These are phyloP conservation scores for Echites panduratus DNA, from an alignment of 257 asterid species.

Conservation along the genomic window DNA sequence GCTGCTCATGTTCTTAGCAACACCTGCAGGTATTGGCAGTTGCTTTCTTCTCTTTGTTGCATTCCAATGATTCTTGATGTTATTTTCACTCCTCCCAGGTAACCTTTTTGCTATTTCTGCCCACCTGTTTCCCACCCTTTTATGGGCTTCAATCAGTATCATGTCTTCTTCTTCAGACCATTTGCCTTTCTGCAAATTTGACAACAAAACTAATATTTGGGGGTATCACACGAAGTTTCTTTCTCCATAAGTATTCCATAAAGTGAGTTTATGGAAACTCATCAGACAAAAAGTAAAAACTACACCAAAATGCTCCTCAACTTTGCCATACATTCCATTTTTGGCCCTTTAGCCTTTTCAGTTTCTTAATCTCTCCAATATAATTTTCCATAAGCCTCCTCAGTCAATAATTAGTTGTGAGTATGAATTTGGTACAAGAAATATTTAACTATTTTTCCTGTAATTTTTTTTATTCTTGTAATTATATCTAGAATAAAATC, in stretches of 20 bases:
- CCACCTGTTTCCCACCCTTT: conserved; percentile 50
- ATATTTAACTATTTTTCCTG: too few species aligned
- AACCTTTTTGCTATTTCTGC: conserved; percentile 52
- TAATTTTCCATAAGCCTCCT: background rate
- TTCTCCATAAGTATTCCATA: too few species aligned
- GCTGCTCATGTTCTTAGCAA: background rate
- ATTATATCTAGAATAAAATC: background rate
- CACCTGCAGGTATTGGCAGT: conserved; percentile 19
- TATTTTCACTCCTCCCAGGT: conserved; percentile 62
- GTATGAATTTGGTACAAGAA: background rate
- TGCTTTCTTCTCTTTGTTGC: conserved; percentile 48
- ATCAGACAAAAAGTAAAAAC: background rate
- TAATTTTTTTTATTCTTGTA: background rate
- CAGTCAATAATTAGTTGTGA: background rate
- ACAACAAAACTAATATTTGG: too few species aligned
- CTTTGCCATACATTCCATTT: background rate
- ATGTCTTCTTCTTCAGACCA: conserved; percentile 65
- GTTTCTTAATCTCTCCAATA: too few species aligned
- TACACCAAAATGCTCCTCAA: background rate
- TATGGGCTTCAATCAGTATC: conserved; percentile 45
- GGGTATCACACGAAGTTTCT: too few species aligned
- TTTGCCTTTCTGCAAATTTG: conserved; percentile 40
- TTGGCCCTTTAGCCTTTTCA: background rate
- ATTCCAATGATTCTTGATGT: conserved; percentile 63
- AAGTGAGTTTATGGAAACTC: too few species aligned